A percentile compares a stretch with the other conserved stretches of the same genome.
These are phyloP conservation scores for Turnera subulata DNA, from an alignment of 345 rosid species.

Conservation along the genomic window DNA sequence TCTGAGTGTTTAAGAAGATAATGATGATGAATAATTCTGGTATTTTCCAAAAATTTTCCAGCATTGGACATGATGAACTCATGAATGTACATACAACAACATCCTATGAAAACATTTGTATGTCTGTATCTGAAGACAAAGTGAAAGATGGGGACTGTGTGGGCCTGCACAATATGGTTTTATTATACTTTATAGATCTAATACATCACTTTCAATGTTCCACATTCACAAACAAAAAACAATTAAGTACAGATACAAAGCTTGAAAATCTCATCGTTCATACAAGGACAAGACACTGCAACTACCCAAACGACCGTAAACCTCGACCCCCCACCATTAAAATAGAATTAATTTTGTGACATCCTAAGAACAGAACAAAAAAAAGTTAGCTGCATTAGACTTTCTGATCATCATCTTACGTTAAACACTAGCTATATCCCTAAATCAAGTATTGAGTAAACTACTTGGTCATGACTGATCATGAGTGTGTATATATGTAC, in stretches of 20 bases:
- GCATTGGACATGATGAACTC: background rate
- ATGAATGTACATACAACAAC: background rate
- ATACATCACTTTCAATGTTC: constrained; percentile 20
- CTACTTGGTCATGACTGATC: background rate
- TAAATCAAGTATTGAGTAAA: background rate
- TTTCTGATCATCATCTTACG: background rate
- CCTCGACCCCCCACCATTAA: constrained; percentile 8
- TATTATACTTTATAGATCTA: constrained; percentile 23
- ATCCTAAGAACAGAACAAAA: background rate
- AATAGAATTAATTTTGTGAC: background rate
- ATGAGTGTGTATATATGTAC: background rate
- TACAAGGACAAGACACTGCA: constrained; percentile 42
- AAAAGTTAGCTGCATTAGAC: background rate
- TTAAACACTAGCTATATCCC: background rate
- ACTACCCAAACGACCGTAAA: constrained; percentile 42
- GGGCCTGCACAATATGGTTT: constrained; percentile 14
- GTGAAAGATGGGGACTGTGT: constrained; percentile 6
- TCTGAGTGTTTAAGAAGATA: constrained; percentile 1
- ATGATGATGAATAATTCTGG: constrained; percentile 13
- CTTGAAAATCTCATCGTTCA: constrained; percentile 9
- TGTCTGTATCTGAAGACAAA: background rate
- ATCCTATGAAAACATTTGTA: background rate
- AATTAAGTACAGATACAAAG: constrained; percentile 5
- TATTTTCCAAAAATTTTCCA: background rate
- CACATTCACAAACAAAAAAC: background rate